These are phyloP conservation scores for Aegle marmelos DNA, from an alignment of 345 rosid species.

Conservation along the genomic window DNA sequence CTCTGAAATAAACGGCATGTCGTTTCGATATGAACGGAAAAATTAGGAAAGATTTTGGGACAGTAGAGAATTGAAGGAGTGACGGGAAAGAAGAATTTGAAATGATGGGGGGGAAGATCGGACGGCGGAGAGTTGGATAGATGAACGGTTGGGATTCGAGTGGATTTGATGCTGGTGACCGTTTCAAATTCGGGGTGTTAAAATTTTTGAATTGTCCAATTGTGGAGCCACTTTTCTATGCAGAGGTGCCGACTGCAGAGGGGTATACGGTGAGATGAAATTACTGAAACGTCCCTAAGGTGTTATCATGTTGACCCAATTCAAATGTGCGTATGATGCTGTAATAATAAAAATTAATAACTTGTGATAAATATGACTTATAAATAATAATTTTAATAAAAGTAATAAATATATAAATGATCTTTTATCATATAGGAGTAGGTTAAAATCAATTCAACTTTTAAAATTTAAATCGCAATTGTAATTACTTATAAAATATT, in stretches of 20 bases:
- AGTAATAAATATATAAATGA: too few species aligned
- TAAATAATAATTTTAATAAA: too few species aligned
- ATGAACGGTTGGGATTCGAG: slow-evolving; percentile 25
- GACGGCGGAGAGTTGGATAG: slow-evolving; percentile 11
- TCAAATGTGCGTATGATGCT: not conserved
- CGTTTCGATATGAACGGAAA: not conserved
- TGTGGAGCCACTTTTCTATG: slow-evolving; percentile 4
- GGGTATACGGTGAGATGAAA: not conserved
- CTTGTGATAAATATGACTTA: too few species aligned
- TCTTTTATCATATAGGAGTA: too few species aligned
- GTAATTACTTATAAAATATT: too few species aligned
- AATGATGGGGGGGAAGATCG: slow-evolving; percentile 10
- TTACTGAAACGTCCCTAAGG: not conserved
- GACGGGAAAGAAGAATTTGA: slow-evolving; percentile 2
- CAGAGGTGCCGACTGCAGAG: too few species aligned
- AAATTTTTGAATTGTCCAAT: slow-evolving; percentile 7
- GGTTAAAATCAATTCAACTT: too few species aligned
- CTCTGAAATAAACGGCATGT: slow-evolving; percentile 80
- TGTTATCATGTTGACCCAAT: not conserved
- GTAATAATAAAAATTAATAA: too few species aligned
- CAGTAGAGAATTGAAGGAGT: not conserved
- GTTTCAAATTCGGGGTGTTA: slow-evolving; percentile 19
- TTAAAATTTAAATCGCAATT: too few species aligned
- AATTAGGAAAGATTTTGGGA: not conserved
- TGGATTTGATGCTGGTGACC: slow-evolving; percentile 26